Evolutionary conservation across 2,329 filamentous ascomycete genomes (phyloP).

Genomic region (Cladosporium sp.): DNA sequence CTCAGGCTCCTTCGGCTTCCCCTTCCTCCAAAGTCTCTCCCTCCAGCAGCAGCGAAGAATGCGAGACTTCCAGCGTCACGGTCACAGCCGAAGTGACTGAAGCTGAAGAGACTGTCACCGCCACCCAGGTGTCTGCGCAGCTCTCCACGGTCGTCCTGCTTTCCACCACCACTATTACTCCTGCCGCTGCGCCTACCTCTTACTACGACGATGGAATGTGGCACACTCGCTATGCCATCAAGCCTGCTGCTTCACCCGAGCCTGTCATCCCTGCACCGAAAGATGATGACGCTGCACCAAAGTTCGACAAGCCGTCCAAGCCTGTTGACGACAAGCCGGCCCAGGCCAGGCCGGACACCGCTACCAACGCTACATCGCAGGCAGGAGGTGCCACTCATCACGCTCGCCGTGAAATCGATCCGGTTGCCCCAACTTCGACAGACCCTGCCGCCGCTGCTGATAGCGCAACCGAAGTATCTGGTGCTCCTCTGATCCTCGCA

Average conservation of each 20-base stretch:
- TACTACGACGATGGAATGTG: constrained; percentile 51
- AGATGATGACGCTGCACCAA: constrained; percentile 15
- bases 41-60: not conserved
- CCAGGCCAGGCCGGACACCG: too few species aligned
- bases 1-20: not conserved
- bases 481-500: not conserved
- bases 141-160: constrained; percentile 18
- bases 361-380: not conserved
- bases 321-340: not conserved
- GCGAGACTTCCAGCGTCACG: not conserved
- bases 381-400: not conserved
- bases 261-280: constrained; percentile 22
- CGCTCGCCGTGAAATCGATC: not conserved
- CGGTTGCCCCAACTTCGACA: not conserved
- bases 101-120: not conserved
- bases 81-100: constrained; percentile 1
- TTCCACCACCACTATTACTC: constrained; percentile 23
- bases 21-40: not conserved
- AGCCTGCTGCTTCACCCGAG: constrained; percentile 28
- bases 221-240: constrained; percentile 47
- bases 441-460: not conserved
- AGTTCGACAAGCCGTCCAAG: not conserved
- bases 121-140: not conserved
- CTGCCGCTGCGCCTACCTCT: constrained; percentile 27
- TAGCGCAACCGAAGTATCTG: not conserved